Evolutionary conservation across 768 basidiomycete genomes (phyloP), one percentile per base, ranked within the genome.

Genomic region (Brasilioporus rufonigricans): DNA sequence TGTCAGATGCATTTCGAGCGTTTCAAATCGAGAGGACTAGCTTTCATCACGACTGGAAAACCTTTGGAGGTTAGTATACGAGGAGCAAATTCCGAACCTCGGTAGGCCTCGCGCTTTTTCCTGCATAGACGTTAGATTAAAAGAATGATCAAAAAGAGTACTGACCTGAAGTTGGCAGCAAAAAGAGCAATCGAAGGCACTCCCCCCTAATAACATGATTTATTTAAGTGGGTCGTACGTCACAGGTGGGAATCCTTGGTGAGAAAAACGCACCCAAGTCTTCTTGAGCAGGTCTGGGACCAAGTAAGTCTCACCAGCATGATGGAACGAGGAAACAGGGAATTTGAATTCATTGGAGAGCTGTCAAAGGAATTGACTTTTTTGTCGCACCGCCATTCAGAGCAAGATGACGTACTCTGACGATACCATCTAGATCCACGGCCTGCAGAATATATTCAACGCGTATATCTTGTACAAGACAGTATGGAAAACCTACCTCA

Each of bases 271-370:
- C 44, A 79, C 80, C 90, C 79, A 90, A 44, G 82, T 80, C 61
- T 79, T 77, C 69, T 87, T 90, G 57, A 96, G 73, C 6, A 88
- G 67, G 43, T 87, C 85, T 1, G 92, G 89, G 21, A 93, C 86
- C 12, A 93, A 80, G 63, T 88, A 94, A 0, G 91, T 86, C 62
- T 93, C 90, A 54, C 84, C 83, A 2, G 91, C 91, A 57, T 86
- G 83, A 62, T 92, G 91, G 66, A 92, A 82, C 3, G 85, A 84
- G 4, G 89, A 83, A 51, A 91, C 79, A 7, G 84, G 81, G 67
- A 91, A 91, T 61, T 86, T 78, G 78, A 92, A 94, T 66, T 94
- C 91, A 63, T 93, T 89, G 31, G 89, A 83, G 33, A 92, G 76
- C 81, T 90, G 57, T 19, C 35, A 7, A 23, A 19, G 14, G 13